A percentile compares a stretch with the other conserved stretches of the same genome.
phyloP scores from a whole-genome alignment of 768 basidiomycete genomes.

The Lactarius indigo region DNA sequence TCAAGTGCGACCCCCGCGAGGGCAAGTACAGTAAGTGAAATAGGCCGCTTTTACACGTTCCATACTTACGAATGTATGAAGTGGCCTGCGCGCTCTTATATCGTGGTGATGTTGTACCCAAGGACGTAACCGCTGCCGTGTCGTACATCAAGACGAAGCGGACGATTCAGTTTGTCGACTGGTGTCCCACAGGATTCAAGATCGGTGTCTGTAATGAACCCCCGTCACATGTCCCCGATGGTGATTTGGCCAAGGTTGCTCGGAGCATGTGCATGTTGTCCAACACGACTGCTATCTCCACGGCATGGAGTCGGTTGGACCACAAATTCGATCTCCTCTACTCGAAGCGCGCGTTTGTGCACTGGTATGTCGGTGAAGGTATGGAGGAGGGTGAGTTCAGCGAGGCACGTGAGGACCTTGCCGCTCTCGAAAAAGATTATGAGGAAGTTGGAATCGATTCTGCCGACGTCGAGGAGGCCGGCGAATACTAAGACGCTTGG shows the following conservation, averaged over 20 bases:
- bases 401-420: slow-evolving; percentile 97
- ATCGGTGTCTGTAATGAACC: slow-evolving; percentile 77
- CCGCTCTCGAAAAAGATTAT: slow-evolving; percentile 98
- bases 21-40: slow-evolving; percentile 64
- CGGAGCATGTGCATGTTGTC: slow-evolving; percentile 77
- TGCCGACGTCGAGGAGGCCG: slow-evolving; percentile 48
- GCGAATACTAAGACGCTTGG: slow-evolving; percentile 40
- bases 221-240: slow-evolving; percentile 69
- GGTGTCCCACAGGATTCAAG: slow-evolving; percentile 80
- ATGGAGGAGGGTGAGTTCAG: slow-evolving; percentile 97
- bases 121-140: slow-evolving; percentile 74
- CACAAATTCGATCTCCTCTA: slow-evolving; percentile 80
- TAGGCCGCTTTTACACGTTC: background rate
- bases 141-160: slow-evolving; percentile 73
- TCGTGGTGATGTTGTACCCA: slow-evolving; percentile 75
- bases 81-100: slow-evolving; percentile 69
- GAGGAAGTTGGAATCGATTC: slow-evolving; percentile 72
- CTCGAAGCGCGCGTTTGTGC: slow-evolving; percentile 54
- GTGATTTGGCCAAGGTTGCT: slow-evolving; percentile 73
- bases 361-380: slow-evolving; percentile 72
- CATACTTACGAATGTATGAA: slow-evolving; percentile 20
- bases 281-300: slow-evolving; percentile 70
- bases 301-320: slow-evolving; percentile 71
- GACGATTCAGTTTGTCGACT: slow-evolving; percentile 77
- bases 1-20: slow-evolving; percentile 75